phyloP scores from a whole-genome alignment of 139 green algal species.

The Desmodesmus armatus region DNA sequence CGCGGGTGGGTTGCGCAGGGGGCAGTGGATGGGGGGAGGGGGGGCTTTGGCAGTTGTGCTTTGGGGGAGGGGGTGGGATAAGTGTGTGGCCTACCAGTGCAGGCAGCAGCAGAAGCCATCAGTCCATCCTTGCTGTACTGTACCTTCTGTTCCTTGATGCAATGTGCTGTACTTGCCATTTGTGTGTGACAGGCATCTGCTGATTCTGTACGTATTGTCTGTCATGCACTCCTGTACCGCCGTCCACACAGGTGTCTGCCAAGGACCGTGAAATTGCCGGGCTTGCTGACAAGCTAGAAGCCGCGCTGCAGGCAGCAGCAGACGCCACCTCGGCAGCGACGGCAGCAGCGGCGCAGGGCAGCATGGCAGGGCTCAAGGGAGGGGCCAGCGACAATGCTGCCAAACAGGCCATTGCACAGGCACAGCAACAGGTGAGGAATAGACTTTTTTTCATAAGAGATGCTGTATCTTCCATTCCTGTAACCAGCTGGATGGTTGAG shows the following conservation, averaged over 20 bases:
- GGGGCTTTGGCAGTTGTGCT: not conserved
- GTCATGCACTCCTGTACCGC: too few species aligned
- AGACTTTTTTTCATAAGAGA: too few species aligned
- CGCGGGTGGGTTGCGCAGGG: too few species aligned
- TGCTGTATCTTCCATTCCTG: too few species aligned
- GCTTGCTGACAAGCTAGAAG: constrained; percentile 26
- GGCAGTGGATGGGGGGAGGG: not conserved
- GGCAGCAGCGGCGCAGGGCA: not conserved
- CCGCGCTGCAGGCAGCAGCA: constrained; percentile 24
- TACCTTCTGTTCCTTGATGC: too few species aligned
- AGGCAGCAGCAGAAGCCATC: too few species aligned
- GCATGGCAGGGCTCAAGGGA: not conserved
- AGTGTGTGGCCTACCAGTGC: too few species aligned
- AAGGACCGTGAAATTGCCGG: constrained; percentile 31
- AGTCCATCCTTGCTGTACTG: too few species aligned
- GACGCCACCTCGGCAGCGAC: not conserved
- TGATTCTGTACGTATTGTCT: not conserved
- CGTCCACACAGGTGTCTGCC: not conserved
- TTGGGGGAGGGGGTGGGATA: too few species aligned
- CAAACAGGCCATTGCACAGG: not conserved
- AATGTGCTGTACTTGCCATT: not conserved
- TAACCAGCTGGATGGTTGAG: too few species aligned
- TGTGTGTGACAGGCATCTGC: not conserved
- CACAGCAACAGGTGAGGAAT: constrained; percentile 36
- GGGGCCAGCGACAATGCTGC: not conserved